Conservation (phyloP, 768 basidiomycete genomes). For the Suillus occidentalis region DNA sequence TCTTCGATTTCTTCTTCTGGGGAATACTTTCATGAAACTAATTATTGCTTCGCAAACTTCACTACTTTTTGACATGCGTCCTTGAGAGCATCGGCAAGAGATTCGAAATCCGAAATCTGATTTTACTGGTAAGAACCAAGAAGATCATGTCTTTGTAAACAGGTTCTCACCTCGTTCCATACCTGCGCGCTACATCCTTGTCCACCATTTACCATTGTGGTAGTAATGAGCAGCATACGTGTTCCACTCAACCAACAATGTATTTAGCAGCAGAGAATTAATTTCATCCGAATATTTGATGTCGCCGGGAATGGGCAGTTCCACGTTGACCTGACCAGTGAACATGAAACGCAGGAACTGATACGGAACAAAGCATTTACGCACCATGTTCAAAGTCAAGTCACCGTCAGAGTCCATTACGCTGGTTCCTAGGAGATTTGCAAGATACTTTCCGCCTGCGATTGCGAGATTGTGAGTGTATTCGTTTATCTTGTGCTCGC, state of each 20-base stretch:
- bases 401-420: slow-evolving; percentile 62
- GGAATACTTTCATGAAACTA: background rate
- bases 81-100: slow-evolving; percentile 26
- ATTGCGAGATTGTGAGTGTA: slow-evolving; percentile 74
- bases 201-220: slow-evolving; percentile 35
- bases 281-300: slow-evolving; percentile 23
- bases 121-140: background rate
- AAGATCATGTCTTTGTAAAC: background rate
- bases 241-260: slow-evolving; percentile 23
- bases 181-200: slow-evolving; percentile 31
- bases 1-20: background rate
- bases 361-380: slow-evolving; percentile 20
- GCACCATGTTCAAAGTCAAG: slow-evolving; percentile 71
- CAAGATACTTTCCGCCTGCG: slow-evolving; percentile 60
- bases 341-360: background rate
- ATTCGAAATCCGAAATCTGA: slow-evolving; percentile 34
- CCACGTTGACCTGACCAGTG: slow-evolving; percentile 38
- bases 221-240: slow-evolving; percentile 13
- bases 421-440: slow-evolving; percentile 57
- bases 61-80: slow-evolving; percentile 24
- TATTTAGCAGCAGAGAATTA: slow-evolving; percentile 16
- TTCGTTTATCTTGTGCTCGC: slow-evolving; percentile 66
- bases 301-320: slow-evolving; percentile 34
- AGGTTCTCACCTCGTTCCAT: slow-evolving; percentile 31
- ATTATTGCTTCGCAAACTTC: slow-evolving; percentile 2